These are phyloP conservation scores for Calendula officinalis DNA, from an alignment of 129 eudicot genomes.

Conservation along the genomic window DNA sequence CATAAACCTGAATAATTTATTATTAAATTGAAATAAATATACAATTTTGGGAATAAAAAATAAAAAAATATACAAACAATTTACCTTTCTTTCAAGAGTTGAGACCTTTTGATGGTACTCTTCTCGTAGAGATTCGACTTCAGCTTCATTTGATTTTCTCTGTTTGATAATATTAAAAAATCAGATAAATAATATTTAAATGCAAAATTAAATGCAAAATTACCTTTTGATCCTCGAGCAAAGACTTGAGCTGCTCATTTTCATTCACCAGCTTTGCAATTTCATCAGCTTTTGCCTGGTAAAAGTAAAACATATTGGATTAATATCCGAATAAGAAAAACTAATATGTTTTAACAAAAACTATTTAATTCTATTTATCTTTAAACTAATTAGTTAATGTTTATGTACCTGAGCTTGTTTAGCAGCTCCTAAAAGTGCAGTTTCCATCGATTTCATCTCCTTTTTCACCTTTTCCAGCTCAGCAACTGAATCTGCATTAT, in stretches of 20 bases:
- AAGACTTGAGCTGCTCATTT: constrained; percentile 80
- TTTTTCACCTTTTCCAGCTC: constrained; percentile 83
- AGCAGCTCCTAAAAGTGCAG: constrained; percentile 91
- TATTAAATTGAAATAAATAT: background rate
- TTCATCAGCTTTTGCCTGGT: constrained; percentile 95
- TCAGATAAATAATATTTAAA: background rate
- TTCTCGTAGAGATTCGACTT: constrained; percentile 74
- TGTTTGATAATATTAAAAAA: constrained; percentile 28
- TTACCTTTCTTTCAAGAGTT: constrained; percentile 85
- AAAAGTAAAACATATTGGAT: constrained; percentile 13
- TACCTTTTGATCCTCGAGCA: constrained; percentile 64
- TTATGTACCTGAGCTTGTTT: constrained; percentile 77
- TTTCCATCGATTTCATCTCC: constrained; percentile 93
- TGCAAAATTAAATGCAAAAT: background rate
- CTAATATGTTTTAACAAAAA: background rate
- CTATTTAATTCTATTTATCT: background rate
- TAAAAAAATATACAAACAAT: constrained; percentile 2
- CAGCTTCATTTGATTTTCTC: constrained; percentile 92
- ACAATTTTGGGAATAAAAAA: too few relatives aligned
- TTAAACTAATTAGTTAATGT: background rate
- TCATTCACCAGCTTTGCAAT: constrained; percentile 80
- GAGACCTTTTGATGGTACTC: constrained; percentile 87
- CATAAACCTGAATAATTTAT: constrained; percentile 59
- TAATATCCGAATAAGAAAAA: background rate
- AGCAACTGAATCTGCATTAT: constrained; percentile 38